Conservation (phyloP, 768 basidiomycete species). For the Kwoniella heveanensis region DNA sequence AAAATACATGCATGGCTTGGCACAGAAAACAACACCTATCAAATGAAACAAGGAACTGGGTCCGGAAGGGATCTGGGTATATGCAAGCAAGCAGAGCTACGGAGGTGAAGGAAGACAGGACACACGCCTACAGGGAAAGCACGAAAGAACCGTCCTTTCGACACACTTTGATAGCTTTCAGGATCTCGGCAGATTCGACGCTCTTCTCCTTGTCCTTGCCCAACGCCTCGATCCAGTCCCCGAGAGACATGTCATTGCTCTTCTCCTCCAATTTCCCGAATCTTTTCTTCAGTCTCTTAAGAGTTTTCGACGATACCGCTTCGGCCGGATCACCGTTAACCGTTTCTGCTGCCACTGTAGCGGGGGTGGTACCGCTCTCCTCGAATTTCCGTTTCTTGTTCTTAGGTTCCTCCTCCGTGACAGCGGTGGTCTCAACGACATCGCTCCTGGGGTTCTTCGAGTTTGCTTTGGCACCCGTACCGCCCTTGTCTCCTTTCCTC, state of each 20-base stretch:
- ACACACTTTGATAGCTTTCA: conserved; percentile 16
- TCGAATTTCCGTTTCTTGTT: conserved; percentile 45
- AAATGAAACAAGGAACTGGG: background rate
- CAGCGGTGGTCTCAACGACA: background rate
- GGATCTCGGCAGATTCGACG: conserved; percentile 46
- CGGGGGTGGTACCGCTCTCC: conserved; percentile 5
- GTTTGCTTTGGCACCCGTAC: conserved; percentile 52
- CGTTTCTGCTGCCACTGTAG: too few relatives aligned
- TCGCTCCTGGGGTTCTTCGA: conserved; percentile 36
- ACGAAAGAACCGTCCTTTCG: conserved; percentile 20
- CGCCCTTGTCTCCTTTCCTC: conserved; percentile 55
- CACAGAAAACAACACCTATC: conserved; percentile 1
- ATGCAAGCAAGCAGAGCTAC: too few relatives aligned
- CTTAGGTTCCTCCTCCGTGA: conserved; percentile 10
- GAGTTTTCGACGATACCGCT: conserved; percentile 35
- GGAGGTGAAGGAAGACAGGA: background rate
- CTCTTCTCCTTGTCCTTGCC: conserved; percentile 31
- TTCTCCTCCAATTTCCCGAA: conserved; percentile 60
- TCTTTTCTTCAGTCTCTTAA: conserved; percentile 56
- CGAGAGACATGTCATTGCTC: conserved; percentile 21
- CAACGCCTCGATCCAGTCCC: conserved; percentile 17
- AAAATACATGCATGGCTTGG: conserved; percentile 39
- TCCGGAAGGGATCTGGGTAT: background rate
- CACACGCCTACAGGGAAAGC: conserved; percentile 4
- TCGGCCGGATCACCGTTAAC: conserved; percentile 5